Evolutionary conservation across 2,329 filamentous ascomycete genomes (phyloP).

Genomic region (Dactylellina haptotyla): DNA sequence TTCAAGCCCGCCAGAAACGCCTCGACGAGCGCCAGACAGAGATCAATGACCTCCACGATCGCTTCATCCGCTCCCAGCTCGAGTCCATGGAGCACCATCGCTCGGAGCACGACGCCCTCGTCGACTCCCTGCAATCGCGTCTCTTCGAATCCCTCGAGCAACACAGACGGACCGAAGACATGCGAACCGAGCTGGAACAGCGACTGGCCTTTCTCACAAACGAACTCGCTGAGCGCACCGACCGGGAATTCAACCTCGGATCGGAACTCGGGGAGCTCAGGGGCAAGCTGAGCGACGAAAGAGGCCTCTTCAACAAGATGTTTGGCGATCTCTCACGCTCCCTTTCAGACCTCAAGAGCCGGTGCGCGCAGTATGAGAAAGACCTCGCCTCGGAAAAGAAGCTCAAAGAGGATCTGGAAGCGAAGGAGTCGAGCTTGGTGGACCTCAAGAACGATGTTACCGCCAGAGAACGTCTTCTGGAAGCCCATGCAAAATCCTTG

Average conservation of each 20-base stretch:
- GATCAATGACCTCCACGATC: constrained; percentile 38
- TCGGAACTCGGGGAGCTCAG: constrained; percentile 41
- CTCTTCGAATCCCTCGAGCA: constrained; percentile 31
- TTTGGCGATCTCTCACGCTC: constrained; percentile 39
- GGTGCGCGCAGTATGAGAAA: constrained; percentile 29
- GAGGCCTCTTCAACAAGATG: constrained; percentile 40
- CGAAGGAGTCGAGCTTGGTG: constrained; percentile 7
- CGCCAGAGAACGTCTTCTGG: constrained; percentile 16
- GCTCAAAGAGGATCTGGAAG: constrained; percentile 21
- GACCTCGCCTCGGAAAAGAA: constrained; percentile 23
- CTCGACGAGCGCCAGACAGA: constrained; percentile 41
- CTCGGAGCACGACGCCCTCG: constrained; percentile 37
- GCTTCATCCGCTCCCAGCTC: constrained; percentile 44
- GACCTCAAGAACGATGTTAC: constrained; percentile 22
- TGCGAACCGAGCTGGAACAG: constrained; percentile 36
- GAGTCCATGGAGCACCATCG: constrained; percentile 38
- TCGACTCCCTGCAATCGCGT: constrained; percentile 36
- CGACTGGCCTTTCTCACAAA: constrained; percentile 34
- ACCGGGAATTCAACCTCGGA: constrained; percentile 47
- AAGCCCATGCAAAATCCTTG: constrained; percentile 20
- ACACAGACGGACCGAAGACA: constrained; percentile 26
- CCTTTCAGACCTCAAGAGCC: constrained; percentile 32
- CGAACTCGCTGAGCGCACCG: constrained; percentile 46
- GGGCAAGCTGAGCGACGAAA: constrained; percentile 40
- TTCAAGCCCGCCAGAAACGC: not conserved